Percentiles rank a stretch among this genome's conserved stretches.
Conservation (phyloP, 129 eudicot genomes). For the Ambrosia artemisiifolia region DNA sequence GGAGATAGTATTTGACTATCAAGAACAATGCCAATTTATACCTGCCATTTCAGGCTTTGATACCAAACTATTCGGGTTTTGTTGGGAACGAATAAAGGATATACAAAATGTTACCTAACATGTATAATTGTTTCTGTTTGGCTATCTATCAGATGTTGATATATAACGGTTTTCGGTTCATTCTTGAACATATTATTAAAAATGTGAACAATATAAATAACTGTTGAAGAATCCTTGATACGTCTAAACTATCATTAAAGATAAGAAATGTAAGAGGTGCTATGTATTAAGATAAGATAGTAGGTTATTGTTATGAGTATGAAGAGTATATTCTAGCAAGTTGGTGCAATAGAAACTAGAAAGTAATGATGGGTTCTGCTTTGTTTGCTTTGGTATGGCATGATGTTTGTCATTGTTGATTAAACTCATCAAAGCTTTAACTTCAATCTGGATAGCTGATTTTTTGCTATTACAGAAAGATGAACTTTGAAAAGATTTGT, state of each 20-base stretch:
- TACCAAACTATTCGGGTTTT: neutral
- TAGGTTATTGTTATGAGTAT: neutral
- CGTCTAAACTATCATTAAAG: neutral
- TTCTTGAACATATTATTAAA: neutral
- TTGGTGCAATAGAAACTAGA: neutral
- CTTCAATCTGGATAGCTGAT: neutral
- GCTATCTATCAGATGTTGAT: neutral
- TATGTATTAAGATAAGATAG: neutral
- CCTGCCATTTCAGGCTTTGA: neutral
- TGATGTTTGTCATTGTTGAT: neutral
- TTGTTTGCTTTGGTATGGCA: neutral
- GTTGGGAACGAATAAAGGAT: neutral
- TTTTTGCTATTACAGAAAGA: neutral
- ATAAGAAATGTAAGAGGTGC: neutral
- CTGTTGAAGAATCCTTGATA: no score
- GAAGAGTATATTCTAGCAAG: neutral
- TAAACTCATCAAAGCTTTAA: neutral
- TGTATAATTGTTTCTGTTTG: neutral
- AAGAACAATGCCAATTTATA: no score
- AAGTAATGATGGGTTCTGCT: neutral
- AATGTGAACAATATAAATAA: neutral
- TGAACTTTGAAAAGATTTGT: neutral
- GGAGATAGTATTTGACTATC: no score
- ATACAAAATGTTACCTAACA: neutral
- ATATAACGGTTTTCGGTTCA: neutral